Base-by-base conservation (phyloP, 108 stramenopile species). In the Poteriospumella lacustris region DNA sequence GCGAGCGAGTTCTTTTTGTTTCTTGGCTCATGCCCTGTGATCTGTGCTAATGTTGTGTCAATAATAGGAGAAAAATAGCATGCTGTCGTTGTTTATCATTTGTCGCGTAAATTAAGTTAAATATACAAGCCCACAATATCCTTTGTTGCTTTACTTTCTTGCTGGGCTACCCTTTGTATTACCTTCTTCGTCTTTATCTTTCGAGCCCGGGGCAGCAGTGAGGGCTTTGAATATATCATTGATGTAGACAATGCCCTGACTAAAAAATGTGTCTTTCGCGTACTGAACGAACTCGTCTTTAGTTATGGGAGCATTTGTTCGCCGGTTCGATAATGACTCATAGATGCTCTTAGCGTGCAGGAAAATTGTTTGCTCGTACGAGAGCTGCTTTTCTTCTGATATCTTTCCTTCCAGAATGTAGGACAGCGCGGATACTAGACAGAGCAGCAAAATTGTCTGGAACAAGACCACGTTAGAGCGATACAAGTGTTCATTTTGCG, bases 361-460 rank as follows among this genome's bases (percentile, higher is more conserved):
- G 52, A 56, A 19, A 19, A 56, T 56, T 15, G 24, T 56, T 19
- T 15, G 52, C 19, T 56, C 52, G 15, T 19, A 19, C 52, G 52
- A 24, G 15, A 24, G 24, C 15, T 56, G 19, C 15, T 15, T 19
- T 24, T 56, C 24, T 15, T 56, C 15, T 24, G 52, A n/a, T n/a
- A n/a, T n/a, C n/a, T n/a, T n/a, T n/a, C n/a, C n/a, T n/a, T n/a
- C 15, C 60, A 64, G 36, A 24, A 64, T 64, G 60, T 5, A 64
- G 3, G 60, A 3, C 28, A 64, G 36, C 12, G 60, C 28, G 36
- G 15, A 12, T 26, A 9, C 60, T 3, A 24, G 33, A 64, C 60
- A 64, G 31, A 64, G 60, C 60, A 64, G 36, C 31, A 64, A 64
- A 33, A 64, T 64, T 5, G 60, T 64, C 60, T 64, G 36, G 3